Evolutionary conservation across 2,329 filamentous ascomycete species (phyloP).

Genomic region (Sporothrix schenckii): DNA sequence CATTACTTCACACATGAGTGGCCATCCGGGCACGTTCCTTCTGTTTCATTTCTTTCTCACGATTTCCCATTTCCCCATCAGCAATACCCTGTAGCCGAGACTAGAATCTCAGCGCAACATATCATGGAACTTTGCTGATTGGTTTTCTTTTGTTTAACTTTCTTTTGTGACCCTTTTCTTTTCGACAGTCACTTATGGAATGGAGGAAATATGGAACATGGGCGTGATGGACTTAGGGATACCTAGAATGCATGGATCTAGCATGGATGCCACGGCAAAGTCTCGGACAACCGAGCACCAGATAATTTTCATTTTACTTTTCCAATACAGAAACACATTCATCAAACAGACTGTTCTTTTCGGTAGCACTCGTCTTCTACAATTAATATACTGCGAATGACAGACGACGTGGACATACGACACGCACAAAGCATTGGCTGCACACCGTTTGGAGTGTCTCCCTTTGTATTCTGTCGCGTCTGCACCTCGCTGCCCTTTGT

Average conservation of each 20-base stretch:
- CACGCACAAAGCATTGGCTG: too few relatives aligned
- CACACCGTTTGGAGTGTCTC: too few relatives aligned
- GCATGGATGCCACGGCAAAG: not conserved
- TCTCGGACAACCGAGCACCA: not conserved
- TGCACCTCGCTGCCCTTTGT: too few relatives aligned
- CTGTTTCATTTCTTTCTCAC: not conserved
- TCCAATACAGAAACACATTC: not conserved
- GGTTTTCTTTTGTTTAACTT: not conserved
- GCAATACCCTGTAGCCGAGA: not conserved
- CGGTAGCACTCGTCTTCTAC: not conserved
- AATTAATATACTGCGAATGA: not conserved
- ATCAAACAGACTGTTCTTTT: not conserved
- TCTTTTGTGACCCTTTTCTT: not conserved
- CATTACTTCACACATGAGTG: too few relatives aligned
- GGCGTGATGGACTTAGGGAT: not conserved
- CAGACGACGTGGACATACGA: too few relatives aligned
- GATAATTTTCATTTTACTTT: not conserved
- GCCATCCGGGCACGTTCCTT: not conserved
- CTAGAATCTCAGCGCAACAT: not conserved
- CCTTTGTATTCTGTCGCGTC: too few relatives aligned
- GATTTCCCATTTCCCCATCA: not conserved
- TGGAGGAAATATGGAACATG: not conserved
- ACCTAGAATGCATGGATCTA: not conserved
- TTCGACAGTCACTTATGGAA: not conserved
- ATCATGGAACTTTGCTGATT: not conserved